Evolutionary conservation across 192 early-diverging fungal species (phyloP).

Genomic region (Podila clonocystis): DNA sequence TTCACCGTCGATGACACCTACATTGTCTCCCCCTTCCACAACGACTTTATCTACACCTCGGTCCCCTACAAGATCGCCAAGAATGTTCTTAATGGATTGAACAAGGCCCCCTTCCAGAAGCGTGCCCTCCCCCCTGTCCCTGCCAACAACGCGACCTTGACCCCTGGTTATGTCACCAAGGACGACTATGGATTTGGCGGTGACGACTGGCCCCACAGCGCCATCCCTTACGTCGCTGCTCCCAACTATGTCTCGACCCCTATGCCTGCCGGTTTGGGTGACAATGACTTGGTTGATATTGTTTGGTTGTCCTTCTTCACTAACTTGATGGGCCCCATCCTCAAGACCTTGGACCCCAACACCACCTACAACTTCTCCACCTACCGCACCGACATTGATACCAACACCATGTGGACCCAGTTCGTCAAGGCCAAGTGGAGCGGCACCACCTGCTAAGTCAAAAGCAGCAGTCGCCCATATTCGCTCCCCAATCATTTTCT

Average conservation of each 20-base stretch:
- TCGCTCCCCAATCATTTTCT: too few relatives aligned
- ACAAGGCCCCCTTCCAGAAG: slow-evolving; percentile 47
- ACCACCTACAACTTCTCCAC: slow-evolving; percentile 14
- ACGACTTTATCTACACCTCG: slow-evolving; percentile 49
- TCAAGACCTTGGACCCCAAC: slow-evolving; percentile 42
- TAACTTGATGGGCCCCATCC: slow-evolving; percentile 37
- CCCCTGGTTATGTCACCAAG: slow-evolving; percentile 59
- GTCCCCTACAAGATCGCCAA: slow-evolving; percentile 52
- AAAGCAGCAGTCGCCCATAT: too few relatives aligned
- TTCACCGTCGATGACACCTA: slow-evolving; percentile 59
- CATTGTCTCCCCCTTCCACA: slow-evolving; percentile 54
- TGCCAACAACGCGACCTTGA: slow-evolving; percentile 36
- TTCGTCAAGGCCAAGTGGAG: slow-evolving; percentile 50
- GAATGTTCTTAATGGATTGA: slow-evolving; percentile 41
- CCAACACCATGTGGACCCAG: slow-evolving; percentile 45
- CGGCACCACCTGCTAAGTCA: slow-evolving; percentile 28
- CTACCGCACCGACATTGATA: slow-evolving; percentile 29
- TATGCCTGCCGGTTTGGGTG: slow-evolving; percentile 40
- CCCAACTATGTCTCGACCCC: slow-evolving; percentile 56
- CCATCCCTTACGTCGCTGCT: slow-evolving; percentile 43
- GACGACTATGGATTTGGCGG: slow-evolving; percentile 61
- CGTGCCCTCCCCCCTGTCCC: slow-evolving; percentile 16
- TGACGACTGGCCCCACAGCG: slow-evolving; percentile 59
- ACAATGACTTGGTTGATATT: slow-evolving; percentile 48
- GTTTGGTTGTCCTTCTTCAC: slow-evolving; percentile 56